These are phyloP conservation scores for Stachybotrys echinatus DNA, from an alignment of 2,329 filamentous ascomycete genomes.

Conservation along the genomic window DNA sequence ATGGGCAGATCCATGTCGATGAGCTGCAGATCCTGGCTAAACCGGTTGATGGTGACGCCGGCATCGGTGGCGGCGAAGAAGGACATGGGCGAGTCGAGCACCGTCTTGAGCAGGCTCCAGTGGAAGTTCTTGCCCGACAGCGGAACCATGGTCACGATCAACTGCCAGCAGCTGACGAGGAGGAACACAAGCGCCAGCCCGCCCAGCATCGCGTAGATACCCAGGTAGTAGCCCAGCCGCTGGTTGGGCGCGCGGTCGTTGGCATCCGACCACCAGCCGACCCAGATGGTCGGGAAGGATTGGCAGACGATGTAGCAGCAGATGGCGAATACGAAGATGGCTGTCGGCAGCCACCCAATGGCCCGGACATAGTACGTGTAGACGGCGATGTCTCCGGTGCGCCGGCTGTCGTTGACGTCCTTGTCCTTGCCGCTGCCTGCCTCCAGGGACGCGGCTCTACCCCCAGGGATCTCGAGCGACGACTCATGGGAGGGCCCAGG, in stretches of 20 bases:
- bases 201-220: conserved; percentile 15
- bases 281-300: conserved; percentile 19
- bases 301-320: conserved; percentile 16
- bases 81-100: conserved; percentile 22
- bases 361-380: conserved; percentile 18
- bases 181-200: conserved; percentile 11
- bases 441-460: not conserved
- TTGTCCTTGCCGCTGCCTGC: not conserved
- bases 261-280: conserved; percentile 18
- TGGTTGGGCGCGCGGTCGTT: conserved; percentile 11
- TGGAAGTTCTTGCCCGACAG: conserved; percentile 15
- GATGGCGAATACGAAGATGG: conserved; percentile 13
- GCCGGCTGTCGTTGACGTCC: conserved; percentile 7
- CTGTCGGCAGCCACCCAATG: conserved; percentile 17
- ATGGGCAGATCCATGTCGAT: conserved; percentile 30
- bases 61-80: conserved; percentile 28
- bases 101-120: conserved; percentile 12
- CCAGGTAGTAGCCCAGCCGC: conserved; percentile 12
- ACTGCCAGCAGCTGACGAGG: conserved; percentile 14
- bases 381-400: conserved; percentile 12
- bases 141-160: conserved; percentile 19
- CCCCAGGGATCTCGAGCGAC: not conserved
- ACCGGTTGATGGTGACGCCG: conserved; percentile 29
- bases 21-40: conserved; percentile 33
- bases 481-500: not conserved